A percentile compares a stretch with the other conserved stretches of the same genome.
Evolutionary conservation across 78 protist genomes (phyloP).

Genomic region (Chrysochromulina tobinii): DNA sequence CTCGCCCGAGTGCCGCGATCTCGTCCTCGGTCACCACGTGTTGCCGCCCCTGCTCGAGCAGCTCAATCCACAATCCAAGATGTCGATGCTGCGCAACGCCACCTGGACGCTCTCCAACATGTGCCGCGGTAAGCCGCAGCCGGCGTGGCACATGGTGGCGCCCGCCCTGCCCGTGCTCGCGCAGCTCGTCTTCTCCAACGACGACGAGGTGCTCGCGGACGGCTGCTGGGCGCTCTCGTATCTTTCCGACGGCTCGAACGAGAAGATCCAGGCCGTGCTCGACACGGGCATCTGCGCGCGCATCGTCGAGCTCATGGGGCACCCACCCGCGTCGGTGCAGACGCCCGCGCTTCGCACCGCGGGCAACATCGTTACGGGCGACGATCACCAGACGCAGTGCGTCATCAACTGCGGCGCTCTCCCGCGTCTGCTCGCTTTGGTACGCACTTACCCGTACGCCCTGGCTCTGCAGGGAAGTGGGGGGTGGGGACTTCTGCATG

Average conservation of each 20-base stretch:
- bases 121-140: conserved; percentile 96
- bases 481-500: too few relatives aligned
- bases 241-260: conserved; percentile 92
- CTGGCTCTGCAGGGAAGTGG: too few relatives aligned
- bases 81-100: conserved; percentile 90
- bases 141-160: conserved; percentile 41
- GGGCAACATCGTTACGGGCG: conserved; percentile 98
- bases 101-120: conserved; percentile 97
- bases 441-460: not conserved
- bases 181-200: conserved; percentile 66
- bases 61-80: conserved; percentile 32
- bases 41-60: conserved; percentile 70
- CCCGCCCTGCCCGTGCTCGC: conserved; percentile 67
- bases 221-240: conserved; percentile 97
- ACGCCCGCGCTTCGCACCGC: conserved; percentile 94
- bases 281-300: conserved; percentile 74
- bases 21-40: conserved; percentile 65
- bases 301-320: conserved; percentile 84
- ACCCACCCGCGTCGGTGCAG: conserved; percentile 64
- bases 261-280: conserved; percentile 81
- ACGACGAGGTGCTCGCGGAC: conserved; percentile 90
- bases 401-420: conserved; percentile 76
- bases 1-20: conserved; percentile 81
- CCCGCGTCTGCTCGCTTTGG: conserved; percentile 50
- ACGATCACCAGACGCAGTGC: conserved; percentile 94